Base-by-base conservation (phyloP, 768 basidiomycete species). In the Saitozyma podzolica region DNA sequence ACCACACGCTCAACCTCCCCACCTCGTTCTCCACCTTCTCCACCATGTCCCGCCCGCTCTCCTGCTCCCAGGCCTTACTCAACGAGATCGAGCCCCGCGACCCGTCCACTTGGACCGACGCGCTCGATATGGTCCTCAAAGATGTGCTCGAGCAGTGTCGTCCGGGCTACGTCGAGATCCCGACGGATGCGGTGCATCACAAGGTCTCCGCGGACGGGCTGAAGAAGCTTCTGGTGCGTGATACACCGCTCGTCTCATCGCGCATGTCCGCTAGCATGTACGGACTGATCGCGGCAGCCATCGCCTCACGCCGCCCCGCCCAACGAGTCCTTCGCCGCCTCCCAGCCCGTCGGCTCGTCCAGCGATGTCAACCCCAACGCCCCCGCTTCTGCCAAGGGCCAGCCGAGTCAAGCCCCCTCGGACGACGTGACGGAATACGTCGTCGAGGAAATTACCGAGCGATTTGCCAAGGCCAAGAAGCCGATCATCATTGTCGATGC, bases 1-100 rank as follows among this genome's bases (percentile, higher is more conserved):
- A 94, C 72, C 92, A 94, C 70, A 93, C 91, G 0, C 85, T 94
- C 10, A 92, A 91, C 48, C 89, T 92, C 68, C 90, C 88, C 63
- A 83, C 87, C 50, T 61, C 67, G 70, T 96, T 85, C 73, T 87
- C 89, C 63, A 91, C 89, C 19, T 98, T 92, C 77, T 79, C 82
- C 52, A 85, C 86, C 63, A 90, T 90, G 43, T 85, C 89, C 0
- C 82, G 86, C 55, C 89, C 91, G 40, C 86, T 96, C 67, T 88
- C 90, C 3, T 81, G 83, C 62, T 84, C 88, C 11, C 88, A 90
- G 58, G 87, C 87, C 3, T 79, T 81, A 37, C 77, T 97, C 19
- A 83, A 76, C 58, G 80, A 83, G 58, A 83, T 83, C 54, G 11
- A 50, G 4, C 69, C 69, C 16, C 57, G 47, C n/a, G 67, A 71